Percentiles rank a stretch among this genome's conserved stretches.
Conservation (phyloP, 805 yeast species). For the Brettanomyces bruxellensis region DNA sequence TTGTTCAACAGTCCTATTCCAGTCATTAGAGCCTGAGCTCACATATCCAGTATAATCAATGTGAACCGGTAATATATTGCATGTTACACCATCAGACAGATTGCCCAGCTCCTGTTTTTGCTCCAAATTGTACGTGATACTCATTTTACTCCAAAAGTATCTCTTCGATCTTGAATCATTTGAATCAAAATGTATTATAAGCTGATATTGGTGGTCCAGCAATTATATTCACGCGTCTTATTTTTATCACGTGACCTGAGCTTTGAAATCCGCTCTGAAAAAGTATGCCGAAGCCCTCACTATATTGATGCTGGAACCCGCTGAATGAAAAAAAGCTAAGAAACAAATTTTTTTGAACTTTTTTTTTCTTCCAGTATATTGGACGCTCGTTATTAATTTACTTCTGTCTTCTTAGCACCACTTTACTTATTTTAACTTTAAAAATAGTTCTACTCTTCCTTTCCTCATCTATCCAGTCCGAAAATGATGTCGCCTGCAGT, state of each 20-base stretch:
- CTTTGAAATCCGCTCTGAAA: too few species aligned
- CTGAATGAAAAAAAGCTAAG: too few species aligned
- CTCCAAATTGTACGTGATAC: neutral
- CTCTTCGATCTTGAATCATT: too few species aligned
- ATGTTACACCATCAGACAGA: neutral
- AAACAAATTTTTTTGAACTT: neutral
- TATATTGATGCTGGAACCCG: too few species aligned
- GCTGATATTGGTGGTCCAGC: too few species aligned
- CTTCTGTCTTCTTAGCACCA: neutral
- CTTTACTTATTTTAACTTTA: neutral
- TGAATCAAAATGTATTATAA: too few species aligned
- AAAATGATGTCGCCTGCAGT: constrained; percentile 16
- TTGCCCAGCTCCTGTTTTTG: neutral
- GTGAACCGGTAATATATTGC: constrained; percentile 20
- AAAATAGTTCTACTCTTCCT: neutral
- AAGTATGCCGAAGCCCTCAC: too few species aligned
- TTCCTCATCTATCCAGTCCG: constrained; percentile 13
- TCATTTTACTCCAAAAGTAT: neutral
- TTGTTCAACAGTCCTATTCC: constrained; percentile 5
- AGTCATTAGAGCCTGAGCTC: constrained; percentile 7
- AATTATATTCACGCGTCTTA: too few species aligned
- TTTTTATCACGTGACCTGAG: too few species aligned
- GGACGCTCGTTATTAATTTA: too few species aligned
- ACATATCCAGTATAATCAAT: constrained; percentile 15
- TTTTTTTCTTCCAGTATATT: too few species aligned